A percentile compares a stretch with the other conserved stretches of the same genome.
Conservation (phyloP, 305 asterid species). For the Fraxinus dipetala region DNA sequence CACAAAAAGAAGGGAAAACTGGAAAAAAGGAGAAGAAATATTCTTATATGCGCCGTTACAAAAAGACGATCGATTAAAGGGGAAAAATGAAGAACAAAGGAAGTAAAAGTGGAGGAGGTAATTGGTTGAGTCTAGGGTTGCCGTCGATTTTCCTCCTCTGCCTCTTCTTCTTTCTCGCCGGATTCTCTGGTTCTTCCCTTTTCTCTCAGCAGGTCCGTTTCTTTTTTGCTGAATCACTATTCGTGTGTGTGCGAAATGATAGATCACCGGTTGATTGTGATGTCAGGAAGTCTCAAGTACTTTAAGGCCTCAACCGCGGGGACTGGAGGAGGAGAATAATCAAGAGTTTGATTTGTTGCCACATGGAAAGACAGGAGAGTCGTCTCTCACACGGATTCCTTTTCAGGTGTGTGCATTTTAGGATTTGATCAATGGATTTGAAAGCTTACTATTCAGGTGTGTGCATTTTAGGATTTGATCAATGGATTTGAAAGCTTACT, state of each 20-base stretch:
- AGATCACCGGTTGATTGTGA: constrained; percentile 30
- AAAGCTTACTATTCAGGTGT: constrained; percentile 38
- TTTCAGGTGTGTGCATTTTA: constrained; percentile 62
- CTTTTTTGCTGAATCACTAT: neutral
- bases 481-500: neutral
- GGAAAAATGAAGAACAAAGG: constrained; percentile 47
- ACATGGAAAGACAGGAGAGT: constrained; percentile 69
- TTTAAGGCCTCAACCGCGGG: constrained; percentile 44
- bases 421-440: neutral
- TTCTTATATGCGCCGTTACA: neutral
- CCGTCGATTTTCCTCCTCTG: constrained; percentile 74
- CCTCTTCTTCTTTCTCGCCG: constrained; percentile 79
- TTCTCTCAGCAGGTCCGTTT: constrained; percentile 64
- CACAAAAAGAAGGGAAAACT: neutral
- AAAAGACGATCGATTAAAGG: neutral
- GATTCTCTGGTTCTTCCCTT: constrained; percentile 71
- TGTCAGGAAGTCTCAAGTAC: constrained; percentile 39
- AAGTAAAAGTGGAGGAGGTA: constrained; percentile 39
- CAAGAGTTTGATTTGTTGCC: constrained; percentile 43
- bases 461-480: constrained; percentile 11
- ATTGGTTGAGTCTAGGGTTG: constrained; percentile 39
- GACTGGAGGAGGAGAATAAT: constrained; percentile 34
- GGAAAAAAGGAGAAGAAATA: neutral
- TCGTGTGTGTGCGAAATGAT: neutral
- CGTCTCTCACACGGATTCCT: constrained; percentile 52